Base-by-base conservation (phyloP, 2,329 filamentous ascomycete species). In the Colletotrichum sp. region DNA sequence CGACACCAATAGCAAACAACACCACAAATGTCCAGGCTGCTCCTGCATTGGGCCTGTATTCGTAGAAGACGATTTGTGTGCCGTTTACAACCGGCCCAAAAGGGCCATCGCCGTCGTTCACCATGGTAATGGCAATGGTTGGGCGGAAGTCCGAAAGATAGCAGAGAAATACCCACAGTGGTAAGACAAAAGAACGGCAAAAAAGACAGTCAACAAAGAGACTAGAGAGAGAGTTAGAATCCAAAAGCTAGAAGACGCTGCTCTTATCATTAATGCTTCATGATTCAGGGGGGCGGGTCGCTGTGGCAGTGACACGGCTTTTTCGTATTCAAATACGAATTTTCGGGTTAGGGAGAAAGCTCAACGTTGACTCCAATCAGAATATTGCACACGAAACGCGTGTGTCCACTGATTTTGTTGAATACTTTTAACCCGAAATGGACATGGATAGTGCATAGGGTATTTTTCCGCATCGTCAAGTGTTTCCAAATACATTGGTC, bases 61-160 rank as follows among this genome's bases (percentile, higher is more conserved):
- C 61, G 21, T 75, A 76, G 18, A 77, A 77, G 1, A 76, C 64
- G 3, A 72, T 75, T 8, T 76, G 72, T 0, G 72, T 75, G 2
- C 72, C 72, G 4, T 76, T 76, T 1, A 76, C 75, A 5, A 76
- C 66, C 1, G 75, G 75, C 1, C 75, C 75, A n/a, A 75, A 76
- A 7, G 68, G 72, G 4, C 67, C 67, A 8, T 30, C 26, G 5
- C 67, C 59, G 18, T 71, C 71, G 52, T 74, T 74, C n/a, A 74
- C 48, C 67, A 74, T 74, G 9, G 13, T 38, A 56, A 9, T 28
- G 55, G 26, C 7, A 13, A 1, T 28, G 4, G 24, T 28, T 3
- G 24, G 16, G 7, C 1, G 12, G 56, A 61, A 5, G 28, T n/a
- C 13, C 5, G 14, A 4, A 21, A 18, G 9, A n/a, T 28, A 1